phyloP scores from a whole-genome alignment of 2,329 filamentous ascomycete genomes.

The Trichoderma semiorbis region DNA sequence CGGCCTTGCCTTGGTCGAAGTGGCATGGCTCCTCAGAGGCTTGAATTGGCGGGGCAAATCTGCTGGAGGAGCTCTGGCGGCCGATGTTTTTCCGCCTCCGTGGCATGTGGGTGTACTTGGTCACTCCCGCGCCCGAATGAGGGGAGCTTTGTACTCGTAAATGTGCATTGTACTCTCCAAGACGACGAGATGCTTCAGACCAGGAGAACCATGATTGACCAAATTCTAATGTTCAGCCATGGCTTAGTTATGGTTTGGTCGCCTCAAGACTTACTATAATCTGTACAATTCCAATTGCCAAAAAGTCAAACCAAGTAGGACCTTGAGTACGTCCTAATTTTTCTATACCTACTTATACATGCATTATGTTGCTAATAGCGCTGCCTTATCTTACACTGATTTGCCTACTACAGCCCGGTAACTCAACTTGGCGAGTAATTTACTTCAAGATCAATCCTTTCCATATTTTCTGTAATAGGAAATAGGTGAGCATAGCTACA shows the following conservation, averaged over 20 bases:
- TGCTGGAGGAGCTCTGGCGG: not conserved
- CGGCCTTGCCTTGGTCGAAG: slow-evolving; percentile 16
- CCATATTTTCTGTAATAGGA: too few species aligned
- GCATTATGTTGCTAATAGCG: too few species aligned
- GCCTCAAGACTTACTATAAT: not conserved
- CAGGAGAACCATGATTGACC: not conserved
- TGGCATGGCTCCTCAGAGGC: slow-evolving; percentile 14
- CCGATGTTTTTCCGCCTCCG: slow-evolving; percentile 32
- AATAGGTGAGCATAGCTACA: too few species aligned
- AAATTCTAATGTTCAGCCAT: not conserved
- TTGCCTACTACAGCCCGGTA: too few species aligned
- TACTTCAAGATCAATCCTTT: too few species aligned
- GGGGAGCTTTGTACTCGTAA: not conserved
- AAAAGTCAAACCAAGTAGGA: not conserved
- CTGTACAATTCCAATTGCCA: not conserved
- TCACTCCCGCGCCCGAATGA: not conserved
- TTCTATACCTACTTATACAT: too few species aligned
- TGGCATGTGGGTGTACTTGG: not conserved
- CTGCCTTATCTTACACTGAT: too few species aligned
- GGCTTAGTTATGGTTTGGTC: not conserved
- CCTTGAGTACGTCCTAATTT: too few species aligned
- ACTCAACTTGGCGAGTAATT: too few species aligned
- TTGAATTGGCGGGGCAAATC: slow-evolving; percentile 20
- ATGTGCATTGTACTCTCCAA: not conserved
- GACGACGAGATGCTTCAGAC: not conserved